These are phyloP conservation scores for Exophiala mesophila DNA, from an alignment of 2,329 filamentous ascomycete genomes.

Conservation along the genomic window DNA sequence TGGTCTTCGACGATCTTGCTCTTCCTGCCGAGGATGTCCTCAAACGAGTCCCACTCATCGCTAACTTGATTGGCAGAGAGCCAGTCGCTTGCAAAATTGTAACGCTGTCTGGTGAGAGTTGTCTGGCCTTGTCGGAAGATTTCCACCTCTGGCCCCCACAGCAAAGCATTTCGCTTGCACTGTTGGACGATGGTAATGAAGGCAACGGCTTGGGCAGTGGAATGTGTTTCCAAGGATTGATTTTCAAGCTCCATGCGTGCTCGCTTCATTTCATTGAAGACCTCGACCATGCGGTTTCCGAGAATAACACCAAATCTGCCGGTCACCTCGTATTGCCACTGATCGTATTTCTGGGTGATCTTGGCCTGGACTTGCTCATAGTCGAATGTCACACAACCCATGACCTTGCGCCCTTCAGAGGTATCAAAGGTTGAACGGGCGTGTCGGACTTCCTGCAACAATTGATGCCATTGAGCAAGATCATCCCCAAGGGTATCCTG, in stretches of 20 bases:
- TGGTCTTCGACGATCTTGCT: slow-evolving; percentile 95
- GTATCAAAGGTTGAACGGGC: slow-evolving; percentile 96
- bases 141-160: slow-evolving; percentile 94
- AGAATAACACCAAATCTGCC: slow-evolving; percentile 88
- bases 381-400: slow-evolving; percentile 91
- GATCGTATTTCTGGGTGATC: slow-evolving; percentile 98
- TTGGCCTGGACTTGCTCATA: slow-evolving; percentile 98
- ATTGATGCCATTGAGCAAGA: slow-evolving; percentile 84
- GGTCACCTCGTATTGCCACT: slow-evolving; percentile 97
- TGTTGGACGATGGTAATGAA: slow-evolving; percentile 98
- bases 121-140: slow-evolving; percentile 94
- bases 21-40: slow-evolving; percentile 87
- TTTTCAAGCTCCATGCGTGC: slow-evolving; percentile 84
- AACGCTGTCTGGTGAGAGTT: slow-evolving; percentile 82
- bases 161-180: slow-evolving; percentile 87
- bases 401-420: slow-evolving; percentile 84
- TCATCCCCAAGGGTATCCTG: slow-evolving; percentile 89
- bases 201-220: slow-evolving; percentile 92
- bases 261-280: slow-evolving; percentile 86
- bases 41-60: slow-evolving; percentile 88
- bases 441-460: slow-evolving; percentile 95
- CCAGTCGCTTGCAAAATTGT: slow-evolving; percentile 92
- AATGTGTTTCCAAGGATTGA: slow-evolving; percentile 87
- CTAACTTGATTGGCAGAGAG: slow-evolving; percentile 93
- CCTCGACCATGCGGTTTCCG: slow-evolving; percentile 83